These are phyloP conservation scores for Suillus variegatus DNA, from an alignment of 768 basidiomycete genomes.

Conservation along the genomic window DNA sequence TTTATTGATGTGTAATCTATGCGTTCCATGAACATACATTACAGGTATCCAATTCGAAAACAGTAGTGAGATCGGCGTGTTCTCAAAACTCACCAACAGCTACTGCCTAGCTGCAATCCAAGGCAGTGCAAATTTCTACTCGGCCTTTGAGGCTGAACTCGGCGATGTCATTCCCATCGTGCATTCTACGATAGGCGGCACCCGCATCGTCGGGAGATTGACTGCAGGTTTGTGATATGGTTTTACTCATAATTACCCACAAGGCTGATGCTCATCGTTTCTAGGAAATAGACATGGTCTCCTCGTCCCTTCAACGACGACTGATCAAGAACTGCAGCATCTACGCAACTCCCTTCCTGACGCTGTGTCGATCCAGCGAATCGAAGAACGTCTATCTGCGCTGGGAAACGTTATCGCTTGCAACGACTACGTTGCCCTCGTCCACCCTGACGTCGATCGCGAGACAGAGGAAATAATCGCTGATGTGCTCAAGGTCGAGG, in stretches of 20 bases:
- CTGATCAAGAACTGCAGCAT: slow-evolving; percentile 98
- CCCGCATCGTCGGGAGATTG: slow-evolving; percentile 89
- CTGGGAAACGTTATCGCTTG: slow-evolving; percentile 98
- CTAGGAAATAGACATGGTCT: slow-evolving; percentile 95
- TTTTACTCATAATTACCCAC: not conserved
- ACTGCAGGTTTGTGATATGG: slow-evolving; percentile 67
- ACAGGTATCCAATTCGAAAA: slow-evolving; percentile 94
- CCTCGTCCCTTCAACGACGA: slow-evolving; percentile 92
- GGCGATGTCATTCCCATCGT: slow-evolving; percentile 94
- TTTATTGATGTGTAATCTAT: not conserved
- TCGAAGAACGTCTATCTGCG: slow-evolving; percentile 96
- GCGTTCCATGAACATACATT: slow-evolving; percentile 12
- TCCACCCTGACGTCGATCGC: slow-evolving; percentile 96
- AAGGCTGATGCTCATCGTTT: not conserved
- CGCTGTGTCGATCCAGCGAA: slow-evolving; percentile 88
- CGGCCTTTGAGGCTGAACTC: slow-evolving; percentile 93
- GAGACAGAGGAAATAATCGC: slow-evolving; percentile 99
- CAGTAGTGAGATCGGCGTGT: slow-evolving; percentile 94
- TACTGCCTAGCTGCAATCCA: slow-evolving; percentile 95
- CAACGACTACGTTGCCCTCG: slow-evolving; percentile 98
- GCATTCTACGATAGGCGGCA: slow-evolving; percentile 93
- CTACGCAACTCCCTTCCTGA: slow-evolving; percentile 95
- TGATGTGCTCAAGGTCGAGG: slow-evolving; percentile 98
- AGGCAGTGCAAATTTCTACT: slow-evolving; percentile 97
- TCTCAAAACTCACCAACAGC: slow-evolving; percentile 95